Conservation (phyloP, 306 rosid genomes). For the Vachellia collinsii region DNA sequence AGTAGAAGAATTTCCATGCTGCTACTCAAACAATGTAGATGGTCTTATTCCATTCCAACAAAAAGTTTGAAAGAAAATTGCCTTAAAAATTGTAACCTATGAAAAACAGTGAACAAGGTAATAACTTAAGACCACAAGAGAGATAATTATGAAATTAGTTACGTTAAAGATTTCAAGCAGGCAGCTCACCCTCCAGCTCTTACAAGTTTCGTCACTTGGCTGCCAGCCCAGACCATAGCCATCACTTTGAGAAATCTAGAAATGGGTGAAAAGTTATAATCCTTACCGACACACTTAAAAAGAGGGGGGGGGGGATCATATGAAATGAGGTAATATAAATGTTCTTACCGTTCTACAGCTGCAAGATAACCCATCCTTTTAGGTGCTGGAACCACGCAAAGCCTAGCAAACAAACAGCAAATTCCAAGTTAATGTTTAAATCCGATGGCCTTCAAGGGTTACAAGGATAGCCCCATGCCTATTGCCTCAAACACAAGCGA, state of each 20-base stretch:
- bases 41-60: no score
- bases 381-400: constrained; percentile 83
- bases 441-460: background rate
- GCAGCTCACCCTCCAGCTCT: constrained; percentile 91
- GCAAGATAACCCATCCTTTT: constrained; percentile 86
- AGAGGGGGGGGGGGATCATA: background rate
- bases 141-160: constrained; percentile 3
- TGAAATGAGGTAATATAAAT: background rate
- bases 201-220: constrained; percentile 87
- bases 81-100: no score
- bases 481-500: background rate
- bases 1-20: background rate
- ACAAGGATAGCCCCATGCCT: constrained; percentile 5
- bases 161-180: constrained; percentile 21
- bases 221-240: constrained; percentile 98
- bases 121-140: background rate
- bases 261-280: constrained; percentile 32
- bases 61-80: no score
- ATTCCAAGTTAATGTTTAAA: constrained; percentile 22
- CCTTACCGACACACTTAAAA: constrained; percentile 4
- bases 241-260: constrained; percentile 82
- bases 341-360: constrained; percentile 69
- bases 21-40: constrained; percentile 6
- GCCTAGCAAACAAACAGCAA: constrained; percentile 55
- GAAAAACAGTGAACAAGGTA: background rate